Base-by-base conservation (phyloP, 2,329 filamentous ascomycete species). In the Talaromyces sp. region DNA sequence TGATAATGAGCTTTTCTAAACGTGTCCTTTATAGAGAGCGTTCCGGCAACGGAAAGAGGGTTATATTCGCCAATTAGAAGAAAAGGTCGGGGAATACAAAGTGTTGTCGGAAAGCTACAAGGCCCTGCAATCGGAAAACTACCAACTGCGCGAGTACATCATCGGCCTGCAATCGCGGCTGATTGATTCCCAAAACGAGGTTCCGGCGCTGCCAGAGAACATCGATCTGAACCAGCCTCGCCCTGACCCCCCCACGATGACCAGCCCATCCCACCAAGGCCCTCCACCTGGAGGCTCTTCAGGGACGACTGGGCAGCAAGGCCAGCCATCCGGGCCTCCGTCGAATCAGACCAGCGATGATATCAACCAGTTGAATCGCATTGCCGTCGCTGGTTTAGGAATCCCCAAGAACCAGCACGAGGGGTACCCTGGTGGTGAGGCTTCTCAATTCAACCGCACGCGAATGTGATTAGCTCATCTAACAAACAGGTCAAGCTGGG, bases 1-100 rank as follows among this genome's bases (percentile, higher is more conserved):
- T 46, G 43, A 46, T 46, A 21, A 21, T 46, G 2, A 46, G 7
- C 19, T 5, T 11, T 46, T 24, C 43, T 46, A 46, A 46, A 3
- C 24, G 10, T 19, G 11, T 24, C 19, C 19, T 10, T 46, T 13
- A 46, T 69, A 99, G 93, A 87, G 95, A 73, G 95, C 95, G 49
- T 99, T 99, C 78, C 90, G 95, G 49, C 93, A 98, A 78, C 89
- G 95, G 64, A 99, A 99, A 74, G 95, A 99, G 77, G 90, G 91
- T 52, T 97, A 99, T 75, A 99, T 99, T 75, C 96, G 96, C 80
- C 96, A 96, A 74, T 84, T 99, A 7, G 95, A 99, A 77, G 89
- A 95, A 72, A 91, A 98, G 73, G 91, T 97, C 56, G 88, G 91
- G 69, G 90, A 95, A 31, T 90, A 86, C 66, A 83, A 86, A 67